Evolutionary conservation across 106 monocot species (phyloP), one percentile per base, ranked within the genome.

Genomic region (Phalaenopsis aphrodite): DNA sequence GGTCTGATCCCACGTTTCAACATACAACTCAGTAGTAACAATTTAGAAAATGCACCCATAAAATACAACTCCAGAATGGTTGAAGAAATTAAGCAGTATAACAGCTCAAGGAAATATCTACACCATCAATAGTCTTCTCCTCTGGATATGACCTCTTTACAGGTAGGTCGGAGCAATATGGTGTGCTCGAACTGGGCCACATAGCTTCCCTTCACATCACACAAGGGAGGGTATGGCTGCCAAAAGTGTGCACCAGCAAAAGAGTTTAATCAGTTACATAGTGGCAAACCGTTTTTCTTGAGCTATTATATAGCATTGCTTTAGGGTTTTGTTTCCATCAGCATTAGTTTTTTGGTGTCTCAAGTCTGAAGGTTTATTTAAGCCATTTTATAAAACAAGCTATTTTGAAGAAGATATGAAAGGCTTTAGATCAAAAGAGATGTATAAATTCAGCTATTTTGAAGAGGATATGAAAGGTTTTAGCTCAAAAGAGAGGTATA

Each of bases 141-240:
- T 84, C 91, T 86, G 24, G 96, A 96, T 78, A 94, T 88, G 18
- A 94, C 90, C 56, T 96, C 96, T 79, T 96, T 96, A 47, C 94
- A 96, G 17, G 94, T 96, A n/a, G 96, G 96, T 45, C 94, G 93
- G 41, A 96, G 91, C 45, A 96, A 82, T 48, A 96, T 96, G 14
- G 96, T 96, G 83, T 96, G 96, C 84, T 96, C 96, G 84, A 92
- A 96, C 82, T 96, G 96, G 12, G 96, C 88, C 1, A 96, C 94
- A 52, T 94, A 96, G 84, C 96, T 96, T 72, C 96, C 96, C 78
- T 92, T 96, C 42, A 90, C 81, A 66, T 96, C 96, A 79, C 96
- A 96, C 55, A 96, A 76, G 2, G 96, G 96, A 42, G 96, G 96
- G 56, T 85, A 96, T 14, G 91, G 88, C 96, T 96, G 87, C 84